These are phyloP conservation scores for Xylariaceae sp. DNA, from an alignment of 2,329 filamentous ascomycete species.

Conservation along the genomic window DNA sequence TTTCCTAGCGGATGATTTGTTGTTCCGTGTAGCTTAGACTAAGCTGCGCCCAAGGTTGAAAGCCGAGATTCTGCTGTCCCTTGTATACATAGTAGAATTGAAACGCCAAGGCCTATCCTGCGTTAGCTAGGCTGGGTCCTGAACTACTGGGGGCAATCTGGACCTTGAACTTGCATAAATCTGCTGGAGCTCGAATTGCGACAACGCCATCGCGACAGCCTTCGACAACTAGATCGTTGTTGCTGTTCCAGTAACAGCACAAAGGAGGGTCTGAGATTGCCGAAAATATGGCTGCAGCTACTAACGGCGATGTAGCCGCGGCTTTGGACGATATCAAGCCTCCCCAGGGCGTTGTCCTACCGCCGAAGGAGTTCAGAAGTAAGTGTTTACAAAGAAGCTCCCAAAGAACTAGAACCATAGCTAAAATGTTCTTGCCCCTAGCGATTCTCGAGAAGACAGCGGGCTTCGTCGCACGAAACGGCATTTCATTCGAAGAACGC, in stretches of 20 bases:
- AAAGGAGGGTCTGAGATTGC: constrained; percentile 37
- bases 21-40: background rate
- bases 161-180: constrained; percentile 16
- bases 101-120: constrained; percentile 6
- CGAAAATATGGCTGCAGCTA: constrained; percentile 47
- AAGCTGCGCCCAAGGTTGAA: too few species aligned
- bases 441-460: constrained; percentile 88
- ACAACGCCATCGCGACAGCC: constrained; percentile 30
- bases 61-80: too few species aligned
- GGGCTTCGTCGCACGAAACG: constrained; percentile 80
- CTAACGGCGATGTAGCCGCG: constrained; percentile 60
- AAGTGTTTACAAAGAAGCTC: constrained; percentile 26
- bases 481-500: constrained; percentile 75
- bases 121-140: constrained; percentile 10
- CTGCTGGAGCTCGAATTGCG: constrained; percentile 29
- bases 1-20: background rate
- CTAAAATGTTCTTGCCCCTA: constrained; percentile 22
- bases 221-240: constrained; percentile 3
- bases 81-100: too few species aligned
- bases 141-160: too few species aligned
- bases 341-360: constrained; percentile 83
- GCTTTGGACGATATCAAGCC: constrained; percentile 74
- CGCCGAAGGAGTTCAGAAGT: constrained; percentile 84
- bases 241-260: constrained; percentile 20
- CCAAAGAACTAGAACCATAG: background rate